Conservation (phyloP, 2,329 filamentous ascomycete genomes). For the Colletotrichum gigasporum region DNA sequence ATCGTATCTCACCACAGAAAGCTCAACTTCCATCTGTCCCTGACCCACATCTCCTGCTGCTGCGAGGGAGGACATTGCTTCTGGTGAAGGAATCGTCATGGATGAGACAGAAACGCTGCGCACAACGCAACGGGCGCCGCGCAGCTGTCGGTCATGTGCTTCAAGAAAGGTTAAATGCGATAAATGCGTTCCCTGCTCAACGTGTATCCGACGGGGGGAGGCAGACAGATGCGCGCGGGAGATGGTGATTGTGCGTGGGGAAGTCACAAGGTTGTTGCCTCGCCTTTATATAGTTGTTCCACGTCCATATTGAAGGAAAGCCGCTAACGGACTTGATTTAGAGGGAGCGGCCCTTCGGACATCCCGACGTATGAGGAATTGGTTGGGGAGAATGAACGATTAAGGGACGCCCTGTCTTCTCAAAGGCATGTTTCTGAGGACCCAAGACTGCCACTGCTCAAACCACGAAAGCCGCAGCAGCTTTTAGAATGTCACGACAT, state of each 20-base stretch:
- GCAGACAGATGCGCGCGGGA: slow-evolving; percentile 22
- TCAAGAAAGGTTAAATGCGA: slow-evolving; percentile 38
- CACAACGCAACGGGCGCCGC: slow-evolving; percentile 36
- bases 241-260: slow-evolving; percentile 19
- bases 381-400: slow-evolving; percentile 1
- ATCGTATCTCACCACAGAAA: no score
- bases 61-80: no score
- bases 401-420: neutral
- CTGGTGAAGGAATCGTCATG: neutral
- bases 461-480: neutral
- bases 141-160: slow-evolving; percentile 35
- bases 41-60: no score
- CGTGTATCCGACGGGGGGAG: slow-evolving; percentile 35
- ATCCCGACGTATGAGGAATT: neutral
- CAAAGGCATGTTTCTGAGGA: no score
- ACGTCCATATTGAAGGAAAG: no score
- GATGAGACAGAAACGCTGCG: slow-evolving; percentile 2
- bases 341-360: neutral
- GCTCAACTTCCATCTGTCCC: no score
- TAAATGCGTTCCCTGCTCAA: slow-evolving; percentile 36
- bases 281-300: no score
- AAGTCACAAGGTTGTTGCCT: slow-evolving; percentile 9
- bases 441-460: neutral
- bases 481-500: neutral
- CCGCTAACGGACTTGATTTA: neutral